Conservation (phyloP, 2,329 filamentous ascomycete genomes). For the Diaporthe vaccinii region DNA sequence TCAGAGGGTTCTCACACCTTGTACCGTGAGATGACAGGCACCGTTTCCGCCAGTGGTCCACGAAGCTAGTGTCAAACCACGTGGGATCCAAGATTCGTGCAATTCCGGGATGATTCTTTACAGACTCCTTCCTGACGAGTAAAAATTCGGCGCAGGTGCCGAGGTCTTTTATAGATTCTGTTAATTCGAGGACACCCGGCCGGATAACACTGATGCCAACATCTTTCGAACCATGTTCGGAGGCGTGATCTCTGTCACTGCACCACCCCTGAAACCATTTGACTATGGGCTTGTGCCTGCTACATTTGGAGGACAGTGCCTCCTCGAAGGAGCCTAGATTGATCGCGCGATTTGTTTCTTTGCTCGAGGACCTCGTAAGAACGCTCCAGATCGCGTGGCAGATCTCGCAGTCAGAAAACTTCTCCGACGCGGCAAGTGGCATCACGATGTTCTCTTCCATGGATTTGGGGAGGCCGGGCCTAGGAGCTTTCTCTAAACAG, state of each 20-base stretch:
- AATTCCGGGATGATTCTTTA: background rate
- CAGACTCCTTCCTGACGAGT: background rate
- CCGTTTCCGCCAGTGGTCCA: background rate
- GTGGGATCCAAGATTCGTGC: background rate
- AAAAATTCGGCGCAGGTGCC: background rate
- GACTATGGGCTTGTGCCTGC: background rate
- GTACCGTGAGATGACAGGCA: background rate
- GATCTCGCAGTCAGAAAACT: background rate
- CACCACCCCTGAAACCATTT: background rate
- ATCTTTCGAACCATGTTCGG: too few species aligned
- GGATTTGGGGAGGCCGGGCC: background rate
- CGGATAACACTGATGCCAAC: background rate
- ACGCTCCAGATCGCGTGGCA: background rate
- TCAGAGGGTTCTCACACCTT: background rate
- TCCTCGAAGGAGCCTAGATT: background rate
- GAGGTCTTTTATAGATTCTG: background rate
- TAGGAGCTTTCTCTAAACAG: background rate
- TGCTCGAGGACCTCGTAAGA: background rate
- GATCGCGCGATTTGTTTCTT: too few species aligned
- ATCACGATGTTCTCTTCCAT: background rate
- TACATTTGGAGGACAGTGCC: background rate
- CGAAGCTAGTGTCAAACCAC: background rate
- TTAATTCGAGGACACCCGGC: background rate
- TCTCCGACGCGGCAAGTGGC: too few species aligned
- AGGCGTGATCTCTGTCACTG: background rate